These are phyloP conservation scores for Botrytis sinoallii DNA, from an alignment of 2,329 filamentous ascomycete genomes.

Conservation along the genomic window DNA sequence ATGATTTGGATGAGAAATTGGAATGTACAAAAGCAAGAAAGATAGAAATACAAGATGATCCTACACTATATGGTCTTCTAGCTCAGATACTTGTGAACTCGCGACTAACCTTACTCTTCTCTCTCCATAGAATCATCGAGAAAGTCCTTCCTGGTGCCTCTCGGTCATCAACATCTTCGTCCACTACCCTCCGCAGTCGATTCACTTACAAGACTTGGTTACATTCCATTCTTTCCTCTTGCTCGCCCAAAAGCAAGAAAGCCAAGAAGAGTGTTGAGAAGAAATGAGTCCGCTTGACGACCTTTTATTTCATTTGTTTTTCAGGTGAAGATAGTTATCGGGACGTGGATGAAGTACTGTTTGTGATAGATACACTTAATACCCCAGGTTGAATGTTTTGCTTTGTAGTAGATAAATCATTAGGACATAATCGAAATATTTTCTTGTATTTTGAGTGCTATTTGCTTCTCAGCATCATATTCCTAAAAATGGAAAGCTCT, in stretches of 20 bases:
- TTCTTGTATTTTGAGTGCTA: not conserved
- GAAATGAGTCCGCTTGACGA: not conserved
- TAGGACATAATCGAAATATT: not conserved
- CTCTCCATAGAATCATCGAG: slow-evolving; percentile 9
- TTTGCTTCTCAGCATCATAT: not conserved
- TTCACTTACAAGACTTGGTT: slow-evolving; percentile 5
- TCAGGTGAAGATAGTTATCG: not conserved
- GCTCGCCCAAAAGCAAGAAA: slow-evolving; percentile 1
- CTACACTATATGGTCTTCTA: not conserved
- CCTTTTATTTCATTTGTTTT: not conserved
- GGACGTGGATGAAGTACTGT: not conserved
- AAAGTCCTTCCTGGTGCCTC: slow-evolving; percentile 1
- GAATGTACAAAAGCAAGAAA: slow-evolving; percentile 14
- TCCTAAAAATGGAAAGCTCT: not conserved
- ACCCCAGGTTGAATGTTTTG: not conserved
- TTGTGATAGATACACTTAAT: not conserved
- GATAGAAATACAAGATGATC: slow-evolving; percentile 11
- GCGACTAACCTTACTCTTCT: not conserved
- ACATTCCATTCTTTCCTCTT: not conserved
- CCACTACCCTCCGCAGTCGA: not conserved
- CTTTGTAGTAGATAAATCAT: not conserved
- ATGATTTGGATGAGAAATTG: not conserved
- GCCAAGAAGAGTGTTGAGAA: not conserved
- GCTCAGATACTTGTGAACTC: not conserved
- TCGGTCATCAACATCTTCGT: slow-evolving; percentile 4